Conservation (phyloP, 495 filamentous ascomycete genomes). For the Aspergillus egyptiacus region DNA sequence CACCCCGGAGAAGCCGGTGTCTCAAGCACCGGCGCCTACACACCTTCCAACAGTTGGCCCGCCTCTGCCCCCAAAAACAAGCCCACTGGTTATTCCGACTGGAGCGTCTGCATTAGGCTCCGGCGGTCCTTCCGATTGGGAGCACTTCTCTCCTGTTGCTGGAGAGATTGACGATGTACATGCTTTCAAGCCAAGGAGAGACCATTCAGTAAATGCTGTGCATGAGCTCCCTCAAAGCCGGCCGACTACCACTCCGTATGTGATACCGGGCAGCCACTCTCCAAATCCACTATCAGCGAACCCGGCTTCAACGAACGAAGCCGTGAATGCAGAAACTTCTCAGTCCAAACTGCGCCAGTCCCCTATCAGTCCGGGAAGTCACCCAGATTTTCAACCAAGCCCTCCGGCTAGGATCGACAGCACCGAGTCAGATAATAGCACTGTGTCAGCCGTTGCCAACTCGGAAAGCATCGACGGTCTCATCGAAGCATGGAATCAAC, state of each 20-base stretch:
- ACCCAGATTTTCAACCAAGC: conserved; percentile 13
- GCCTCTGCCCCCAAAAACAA: conserved; percentile 21
- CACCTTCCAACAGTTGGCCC: conserved; percentile 13
- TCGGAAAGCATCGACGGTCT: conserved; percentile 41
- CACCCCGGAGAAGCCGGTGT: neutral
- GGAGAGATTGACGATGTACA: conserved; percentile 32
- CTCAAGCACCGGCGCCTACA: conserved; percentile 17
- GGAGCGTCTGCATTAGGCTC: conserved; percentile 44
- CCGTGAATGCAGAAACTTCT: neutral
- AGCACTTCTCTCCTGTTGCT: conserved; percentile 42
- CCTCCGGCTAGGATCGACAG: conserved; percentile 27
- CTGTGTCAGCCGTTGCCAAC: conserved; percentile 18
- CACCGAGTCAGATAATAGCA: conserved; percentile 20
- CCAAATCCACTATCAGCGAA: conserved; percentile 3
- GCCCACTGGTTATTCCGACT: conserved; percentile 16
- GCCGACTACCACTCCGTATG: neutral
- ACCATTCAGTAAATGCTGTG: conserved; percentile 11
- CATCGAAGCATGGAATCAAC: conserved; percentile 39
- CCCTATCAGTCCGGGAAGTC: conserved; percentile 24
- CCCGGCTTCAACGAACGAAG: neutral
- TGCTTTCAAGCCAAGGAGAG: conserved; percentile 22
- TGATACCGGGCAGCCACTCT: neutral
- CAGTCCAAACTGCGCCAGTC: conserved; percentile 8
- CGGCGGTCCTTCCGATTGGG: conserved; percentile 56
- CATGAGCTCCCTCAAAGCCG: conserved; percentile 10